Evolutionary conservation across 306 rosid genomes (phyloP), one percentile per base, ranked within the genome.

Genomic region (Vicia faba): DNA sequence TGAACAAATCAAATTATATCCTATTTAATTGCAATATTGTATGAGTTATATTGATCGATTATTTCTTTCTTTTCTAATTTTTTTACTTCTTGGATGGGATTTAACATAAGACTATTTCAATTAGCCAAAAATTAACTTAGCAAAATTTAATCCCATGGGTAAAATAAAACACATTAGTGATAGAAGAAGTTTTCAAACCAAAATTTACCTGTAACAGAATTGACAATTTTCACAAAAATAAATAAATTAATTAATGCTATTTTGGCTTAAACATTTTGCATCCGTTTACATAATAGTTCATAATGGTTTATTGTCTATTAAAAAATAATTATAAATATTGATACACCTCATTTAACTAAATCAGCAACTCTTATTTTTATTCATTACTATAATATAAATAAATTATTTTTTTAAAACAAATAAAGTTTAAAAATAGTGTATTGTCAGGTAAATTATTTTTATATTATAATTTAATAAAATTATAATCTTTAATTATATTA

Each of bases 81-180:
- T 66, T 25, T 58, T 20, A 4, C 43, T 54, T 69, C 6, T 33
- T 50, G 16, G 7, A 29, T 23, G 10, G 39, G 40, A 44, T 72
- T 71, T 62, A 60, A 68, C 41, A 14, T 10, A 60, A 10, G 81
- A 80, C 82, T 39, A 12, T 69, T 76, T 80, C 87, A 85, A 82
- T 70, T 50, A 20, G 53, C 64, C 58, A 58, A 54, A 51, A 61
- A 46, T 48, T 28, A 68, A 56, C 66, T 39, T 68, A 25, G 48
- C 28, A 66, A 71, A 73, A 11, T 61, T 70, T 28, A 60, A 66
- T 36, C 43, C 23, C 61, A 43, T 46, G 6, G n/a, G 10, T 56
- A 20, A 20, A 2, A 20, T 20, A 55, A 55, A 60, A 16, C 39
- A 35, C 28, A 33, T n/a, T 20, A 64, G 48, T 14, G 11, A 68